phyloP scores from a whole-genome alignment of 805 yeast species.

The Cyberlindnera bimundalis region DNA sequence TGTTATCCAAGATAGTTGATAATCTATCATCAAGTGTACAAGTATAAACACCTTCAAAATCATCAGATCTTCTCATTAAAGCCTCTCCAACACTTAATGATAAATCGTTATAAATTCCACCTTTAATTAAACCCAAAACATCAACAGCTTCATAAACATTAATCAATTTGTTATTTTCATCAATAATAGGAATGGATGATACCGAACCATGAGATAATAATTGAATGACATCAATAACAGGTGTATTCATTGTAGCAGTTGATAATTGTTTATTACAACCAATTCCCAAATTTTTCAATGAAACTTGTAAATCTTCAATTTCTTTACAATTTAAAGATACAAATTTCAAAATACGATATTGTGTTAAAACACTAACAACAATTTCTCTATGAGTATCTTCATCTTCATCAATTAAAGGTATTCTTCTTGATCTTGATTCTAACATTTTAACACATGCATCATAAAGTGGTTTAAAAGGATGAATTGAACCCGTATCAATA shows the following conservation, averaged over 20 bases:
- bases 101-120: conserved; percentile 89
- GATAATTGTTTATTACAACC: conserved; percentile 57
- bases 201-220: conserved; percentile 75
- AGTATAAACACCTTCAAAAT: conserved; percentile 96
- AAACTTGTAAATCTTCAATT: conserved; percentile 75
- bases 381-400: conserved; percentile 90
- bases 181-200: conserved; percentile 90
- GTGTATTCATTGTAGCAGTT: conserved; percentile 84
- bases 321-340: conserved; percentile 96
- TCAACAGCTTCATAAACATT: conserved; percentile 97
- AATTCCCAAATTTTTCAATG: conserved; percentile 66
- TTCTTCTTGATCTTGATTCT: conserved; percentile 83
- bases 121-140: conserved; percentile 86
- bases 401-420: conserved; percentile 92
- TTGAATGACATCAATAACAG: conserved; percentile 90
- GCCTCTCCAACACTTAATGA: conserved; percentile 95
- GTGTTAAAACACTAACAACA: conserved; percentile 92
- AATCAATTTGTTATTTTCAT: conserved; percentile 61
- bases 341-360: conserved; percentile 91
- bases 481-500: conserved; percentile 81
- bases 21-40: conserved; percentile 85
- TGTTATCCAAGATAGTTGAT: conserved; percentile 88
- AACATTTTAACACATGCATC: conserved; percentile 94
- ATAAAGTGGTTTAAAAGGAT: conserved; percentile 84
- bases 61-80: conserved; percentile 86